Percentiles rank a stretch among this genome's conserved stretches.
Conservation (phyloP, 2,329 filamentous ascomycete species). For the Aspergillus arachidicola region DNA sequence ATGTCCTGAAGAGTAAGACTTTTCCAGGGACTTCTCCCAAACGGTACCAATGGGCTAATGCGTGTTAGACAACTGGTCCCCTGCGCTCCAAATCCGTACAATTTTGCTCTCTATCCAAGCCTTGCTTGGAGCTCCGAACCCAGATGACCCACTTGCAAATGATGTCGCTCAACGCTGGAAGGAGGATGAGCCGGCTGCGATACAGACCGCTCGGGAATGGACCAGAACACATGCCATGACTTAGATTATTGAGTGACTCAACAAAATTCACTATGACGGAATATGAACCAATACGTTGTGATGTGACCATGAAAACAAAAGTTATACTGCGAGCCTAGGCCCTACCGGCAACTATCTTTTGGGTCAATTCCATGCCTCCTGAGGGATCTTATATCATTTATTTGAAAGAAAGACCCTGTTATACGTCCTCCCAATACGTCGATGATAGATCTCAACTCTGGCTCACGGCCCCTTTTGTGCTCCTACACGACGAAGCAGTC, state of each 20-base stretch:
- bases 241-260: slow-evolving; percentile 27
- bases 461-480: slow-evolving; percentile 13
- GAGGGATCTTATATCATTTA: slow-evolving; percentile 7
- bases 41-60: slow-evolving; percentile 18
- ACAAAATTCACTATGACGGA: slow-evolving; percentile 17
- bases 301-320: slow-evolving; percentile 37
- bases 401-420: slow-evolving; percentile 9
- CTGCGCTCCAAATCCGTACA: slow-evolving; percentile 94
- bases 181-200: slow-evolving; percentile 89
- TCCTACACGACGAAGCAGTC: slow-evolving; percentile 5
- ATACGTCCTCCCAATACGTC: slow-evolving; percentile 11
- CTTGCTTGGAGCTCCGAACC: slow-evolving; percentile 91
- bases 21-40: too few species aligned
- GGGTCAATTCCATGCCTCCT: slow-evolving; percentile 13
- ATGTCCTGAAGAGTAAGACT: slow-evolving; percentile 90
- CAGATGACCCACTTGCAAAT: slow-evolving; percentile 96
- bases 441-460: slow-evolving; percentile 9
- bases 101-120: slow-evolving; percentile 99
- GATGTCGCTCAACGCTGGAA: slow-evolving; percentile 99
- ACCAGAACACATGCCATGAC: slow-evolving; percentile 77
- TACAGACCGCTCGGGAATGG: slow-evolving; percentile 90
- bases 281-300: slow-evolving; percentile 22
- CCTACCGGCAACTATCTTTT: slow-evolving; percentile 19
- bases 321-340: slow-evolving; percentile 16
- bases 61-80: slow-evolving; percentile 89